Conservation (phyloP, 495 filamentous ascomycete genomes). For the Cercophora scortea region DNA sequence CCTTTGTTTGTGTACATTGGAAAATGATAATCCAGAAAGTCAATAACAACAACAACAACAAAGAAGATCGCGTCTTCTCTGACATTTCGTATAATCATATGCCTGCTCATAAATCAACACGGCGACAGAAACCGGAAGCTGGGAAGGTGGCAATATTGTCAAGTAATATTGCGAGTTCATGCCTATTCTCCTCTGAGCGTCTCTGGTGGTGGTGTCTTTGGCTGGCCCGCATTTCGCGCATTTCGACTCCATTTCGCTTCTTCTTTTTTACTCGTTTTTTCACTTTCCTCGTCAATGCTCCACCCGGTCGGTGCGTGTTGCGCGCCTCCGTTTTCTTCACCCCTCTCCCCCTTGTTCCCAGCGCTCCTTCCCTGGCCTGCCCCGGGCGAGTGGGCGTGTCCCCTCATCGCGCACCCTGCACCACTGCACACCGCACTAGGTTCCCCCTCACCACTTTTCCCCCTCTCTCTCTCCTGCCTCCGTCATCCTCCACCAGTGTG, state of each 20-base stretch:
- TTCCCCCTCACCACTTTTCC: no score
- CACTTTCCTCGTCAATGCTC: background rate
- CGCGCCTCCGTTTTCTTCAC: background rate
- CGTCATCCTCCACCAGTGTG: background rate
- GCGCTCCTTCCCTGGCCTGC: no score
- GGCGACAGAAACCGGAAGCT: no score
- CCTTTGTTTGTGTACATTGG: background rate
- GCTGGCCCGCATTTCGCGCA: background rate
- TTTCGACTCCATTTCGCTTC: slow-evolving; percentile 1
- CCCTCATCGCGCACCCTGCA: no score
- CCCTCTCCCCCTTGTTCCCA: background rate
- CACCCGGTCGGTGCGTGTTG: background rate
- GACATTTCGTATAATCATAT: background rate
- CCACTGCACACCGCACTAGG: no score
- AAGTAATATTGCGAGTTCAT: slow-evolving; percentile 17
- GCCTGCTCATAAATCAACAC: background rate
- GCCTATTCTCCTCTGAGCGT: background rate
- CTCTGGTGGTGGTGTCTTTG: background rate
- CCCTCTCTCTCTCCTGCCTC: background rate
- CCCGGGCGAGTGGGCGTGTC: no score
- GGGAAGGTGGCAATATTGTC: background rate
- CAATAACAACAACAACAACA: background rate
- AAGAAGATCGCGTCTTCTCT: background rate
- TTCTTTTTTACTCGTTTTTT: background rate
- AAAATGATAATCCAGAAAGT: background rate